phyloP scores from a whole-genome alignment of 2,329 filamentous ascomycete genomes.

The Furcasterigmium sp. region DNA sequence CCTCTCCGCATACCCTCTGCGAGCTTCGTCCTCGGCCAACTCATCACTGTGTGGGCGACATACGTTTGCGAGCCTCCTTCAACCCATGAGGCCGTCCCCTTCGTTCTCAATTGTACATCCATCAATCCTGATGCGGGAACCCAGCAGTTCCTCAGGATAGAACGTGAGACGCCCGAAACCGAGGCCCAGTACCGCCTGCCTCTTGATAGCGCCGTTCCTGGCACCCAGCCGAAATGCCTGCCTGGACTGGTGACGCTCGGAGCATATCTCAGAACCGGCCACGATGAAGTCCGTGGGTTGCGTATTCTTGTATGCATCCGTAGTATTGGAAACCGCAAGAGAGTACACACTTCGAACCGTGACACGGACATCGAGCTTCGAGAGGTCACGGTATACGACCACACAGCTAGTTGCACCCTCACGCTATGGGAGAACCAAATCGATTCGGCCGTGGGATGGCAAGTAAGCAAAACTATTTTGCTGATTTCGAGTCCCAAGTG shows the following conservation, averaged over 20 bases:
- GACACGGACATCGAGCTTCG: constrained; percentile 38
- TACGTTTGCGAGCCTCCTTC: constrained; percentile 44
- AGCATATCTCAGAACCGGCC: constrained; percentile 47
- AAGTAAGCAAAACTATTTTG: constrained; percentile 41
- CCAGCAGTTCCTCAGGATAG: constrained; percentile 42
- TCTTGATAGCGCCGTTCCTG: constrained; percentile 28
- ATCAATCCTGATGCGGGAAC: constrained; percentile 51
- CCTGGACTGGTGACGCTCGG: constrained; percentile 51
- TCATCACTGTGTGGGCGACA: constrained; percentile 51
- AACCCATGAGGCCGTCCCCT: constrained; percentile 21
- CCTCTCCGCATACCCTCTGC: constrained; percentile 30
- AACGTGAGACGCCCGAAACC: constrained; percentile 30
- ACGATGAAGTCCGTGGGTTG: constrained; percentile 39
- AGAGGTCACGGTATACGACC: constrained; percentile 50
- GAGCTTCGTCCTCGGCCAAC: constrained; percentile 35
- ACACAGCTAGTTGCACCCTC: constrained; percentile 47
- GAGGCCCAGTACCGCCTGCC: constrained; percentile 34
- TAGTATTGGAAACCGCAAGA: constrained; percentile 47
- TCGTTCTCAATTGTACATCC: constrained; percentile 45
- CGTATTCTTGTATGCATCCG: constrained; percentile 54
- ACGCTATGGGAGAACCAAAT: constrained; percentile 49
- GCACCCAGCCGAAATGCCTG: constrained; percentile 16
- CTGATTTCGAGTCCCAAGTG: constrained; percentile 40
- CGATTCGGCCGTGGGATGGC: constrained; percentile 35
- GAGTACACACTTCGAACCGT: constrained; percentile 39